Base-by-base conservation (phyloP, 306 rosid species). In the Ochetophila trinervis region DNA sequence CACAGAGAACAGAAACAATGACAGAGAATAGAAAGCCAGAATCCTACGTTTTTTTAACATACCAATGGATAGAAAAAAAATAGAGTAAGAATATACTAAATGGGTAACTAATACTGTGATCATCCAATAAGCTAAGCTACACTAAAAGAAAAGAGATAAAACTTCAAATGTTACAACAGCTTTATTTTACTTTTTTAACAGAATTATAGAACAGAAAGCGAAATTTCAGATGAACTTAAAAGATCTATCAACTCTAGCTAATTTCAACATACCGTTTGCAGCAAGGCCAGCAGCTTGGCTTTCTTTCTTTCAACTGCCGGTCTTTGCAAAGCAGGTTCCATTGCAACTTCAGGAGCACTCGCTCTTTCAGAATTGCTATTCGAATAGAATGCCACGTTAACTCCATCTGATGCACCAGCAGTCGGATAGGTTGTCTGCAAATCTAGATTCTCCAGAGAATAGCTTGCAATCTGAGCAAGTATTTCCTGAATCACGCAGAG, bases 401-500 rank as follows among this genome's bases (percentile, higher is more conserved):
- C 70, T 16, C 66, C 74, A 21, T 57, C 47, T 65, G 71, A 63
- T 47, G 20, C 57, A 63, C 85, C 60, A 12, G 76, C 40, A 34
- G 72, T 74, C 8, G 82, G 73, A 66, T 49, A 62, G 27, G 77
- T 70, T 2, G 74, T 44, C 40, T 70, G 76, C 50, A 40, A 1
- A 8, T 79, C 87, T 6, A 82, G 54, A 68, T 77, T 83, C 50
- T 84, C 91, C 53, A 86, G 76, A 3, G 98, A 76, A 76, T 74
- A 84, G 56, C 76, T 75, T 42, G 94, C 93, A 60, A 89, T 76
- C 62, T 89, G 91, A 60, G 90, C 80, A 23, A 93, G 91, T 61
- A 86, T 77, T 17, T 89, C 97, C 75, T 87, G 98, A 63, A 84
- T 73, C 37, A 76, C 93, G 5, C 65, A 66, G 32, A 93, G 92